Evolutionary conservation across 2,329 filamentous ascomycete species (phyloP).

Genomic region (Microcyclospora pomicola): DNA sequence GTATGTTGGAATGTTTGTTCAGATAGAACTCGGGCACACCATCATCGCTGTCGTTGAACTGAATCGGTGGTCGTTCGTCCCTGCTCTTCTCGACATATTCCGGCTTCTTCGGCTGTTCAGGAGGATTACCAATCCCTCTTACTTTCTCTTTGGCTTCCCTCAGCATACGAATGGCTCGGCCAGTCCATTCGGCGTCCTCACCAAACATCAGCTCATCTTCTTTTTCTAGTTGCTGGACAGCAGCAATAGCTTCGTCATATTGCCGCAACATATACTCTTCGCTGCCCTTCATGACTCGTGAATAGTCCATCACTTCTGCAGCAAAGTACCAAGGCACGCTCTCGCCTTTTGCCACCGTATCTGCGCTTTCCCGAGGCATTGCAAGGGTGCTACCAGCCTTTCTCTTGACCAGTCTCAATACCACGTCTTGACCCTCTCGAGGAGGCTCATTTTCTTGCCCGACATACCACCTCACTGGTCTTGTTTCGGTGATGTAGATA

Average conservation of each 20-base stretch:
- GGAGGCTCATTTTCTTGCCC: constrained; percentile 76
- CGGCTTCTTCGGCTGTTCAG: constrained; percentile 38
- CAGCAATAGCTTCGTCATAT: constrained; percentile 63
- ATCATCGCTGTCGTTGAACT: constrained; percentile 32
- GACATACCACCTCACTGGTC: constrained; percentile 79
- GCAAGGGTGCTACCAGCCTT: constrained; percentile 71
- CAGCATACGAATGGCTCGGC: constrained; percentile 65
- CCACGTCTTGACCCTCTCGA: constrained; percentile 73
- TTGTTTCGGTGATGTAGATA: constrained; percentile 80
- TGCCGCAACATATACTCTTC: constrained; percentile 75
- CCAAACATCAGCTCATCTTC: constrained; percentile 88
- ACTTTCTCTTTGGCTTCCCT: constrained; percentile 63
- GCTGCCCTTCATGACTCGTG: constrained; percentile 87
- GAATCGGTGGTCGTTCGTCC: constrained; percentile 29
- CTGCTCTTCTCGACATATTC: constrained; percentile 24
- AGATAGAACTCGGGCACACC: constrained; percentile 39
- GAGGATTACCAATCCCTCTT: constrained; percentile 52
- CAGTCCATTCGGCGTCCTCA: constrained; percentile 85
- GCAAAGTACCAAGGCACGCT: constrained; percentile 92
- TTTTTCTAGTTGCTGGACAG: constrained; percentile 61
- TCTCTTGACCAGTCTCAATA: constrained; percentile 73
- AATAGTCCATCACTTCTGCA: constrained; percentile 87
- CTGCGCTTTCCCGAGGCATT: constrained; percentile 67
- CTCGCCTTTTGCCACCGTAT: constrained; percentile 53
- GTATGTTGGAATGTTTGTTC: constrained; percentile 10